Percentiles rank a stretch among this genome's conserved stretches.
Conservation (phyloP, 2,329 filamentous ascomycete species). For the Acephala macrosclerotiorum region DNA sequence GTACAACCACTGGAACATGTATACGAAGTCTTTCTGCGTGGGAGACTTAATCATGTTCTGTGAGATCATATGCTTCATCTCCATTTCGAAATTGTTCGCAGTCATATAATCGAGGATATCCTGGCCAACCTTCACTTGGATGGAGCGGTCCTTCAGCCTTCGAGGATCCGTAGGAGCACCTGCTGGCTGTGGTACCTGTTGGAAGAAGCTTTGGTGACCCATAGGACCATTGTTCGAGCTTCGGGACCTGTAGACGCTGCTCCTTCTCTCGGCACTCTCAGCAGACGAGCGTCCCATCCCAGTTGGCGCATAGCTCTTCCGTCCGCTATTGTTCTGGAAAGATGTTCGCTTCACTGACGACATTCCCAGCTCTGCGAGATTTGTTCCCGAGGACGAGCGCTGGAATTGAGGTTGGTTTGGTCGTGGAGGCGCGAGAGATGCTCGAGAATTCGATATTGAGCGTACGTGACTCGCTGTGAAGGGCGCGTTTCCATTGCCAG, state of each 20-base stretch:
- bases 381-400: constrained; percentile 82
- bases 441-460: constrained; percentile 81
- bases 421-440: constrained; percentile 84
- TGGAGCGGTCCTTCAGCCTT: constrained; percentile 81
- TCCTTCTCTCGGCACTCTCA: constrained; percentile 69
- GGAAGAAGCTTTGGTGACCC: constrained; percentile 92
- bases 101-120: constrained; percentile 92
- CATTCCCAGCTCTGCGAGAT: constrained; percentile 79
- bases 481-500: constrained; percentile 67
- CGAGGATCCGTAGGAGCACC: constrained; percentile 87
- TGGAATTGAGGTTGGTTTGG: constrained; percentile 89
- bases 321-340: constrained; percentile 68
- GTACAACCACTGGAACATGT: constrained; percentile 98
- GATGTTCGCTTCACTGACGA: constrained; percentile 88
- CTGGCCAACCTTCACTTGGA: constrained; percentile 82
- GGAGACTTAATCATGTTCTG: constrained; percentile 92
- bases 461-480: constrained; percentile 78
- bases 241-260: constrained; percentile 82
- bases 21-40: constrained; percentile 97
- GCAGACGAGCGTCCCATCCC: constrained; percentile 40
- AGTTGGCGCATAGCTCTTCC: constrained; percentile 65
- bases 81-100: constrained; percentile 95
- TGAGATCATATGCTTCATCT: constrained; percentile 94
- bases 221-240: constrained; percentile 72
- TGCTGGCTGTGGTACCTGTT: constrained; percentile 81